Conservation (phyloP, 441 rosid species). For the Mallotus japonicus region DNA sequence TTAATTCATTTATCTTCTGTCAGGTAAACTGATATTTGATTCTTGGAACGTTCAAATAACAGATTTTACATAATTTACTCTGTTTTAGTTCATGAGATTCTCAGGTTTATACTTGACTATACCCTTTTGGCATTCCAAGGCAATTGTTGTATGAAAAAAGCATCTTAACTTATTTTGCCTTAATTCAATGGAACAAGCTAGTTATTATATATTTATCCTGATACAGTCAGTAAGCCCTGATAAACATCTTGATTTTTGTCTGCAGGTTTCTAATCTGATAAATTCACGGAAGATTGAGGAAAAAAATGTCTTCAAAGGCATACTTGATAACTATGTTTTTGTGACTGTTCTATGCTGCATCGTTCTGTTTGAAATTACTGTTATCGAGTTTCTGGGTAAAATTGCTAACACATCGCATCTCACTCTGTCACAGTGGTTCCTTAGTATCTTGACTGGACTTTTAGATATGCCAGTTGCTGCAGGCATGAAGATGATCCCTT, state of each 20-base stretch:
- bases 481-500: slow-evolving; percentile 39
- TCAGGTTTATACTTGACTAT: no score
- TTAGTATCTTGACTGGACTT: slow-evolving; percentile 37
- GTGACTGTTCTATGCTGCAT: slow-evolving; percentile 34
- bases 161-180: no score
- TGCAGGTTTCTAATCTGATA: slow-evolving; percentile 52
- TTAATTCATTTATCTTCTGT: slow-evolving; percentile 54
- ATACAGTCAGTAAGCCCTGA: not conserved
- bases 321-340: slow-evolving; percentile 39
- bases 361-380: slow-evolving; percentile 36
- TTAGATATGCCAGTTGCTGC: slow-evolving; percentile 48
- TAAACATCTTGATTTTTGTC: slow-evolving; percentile 13
- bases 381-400: slow-evolving; percentile 48
- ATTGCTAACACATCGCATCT: slow-evolving; percentile 48
- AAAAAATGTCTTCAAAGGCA: slow-evolving; percentile 51
- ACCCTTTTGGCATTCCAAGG: no score
- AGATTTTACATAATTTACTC: no score
- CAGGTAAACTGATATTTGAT: slow-evolving; percentile 46
- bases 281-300: slow-evolving; percentile 50
- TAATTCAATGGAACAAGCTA: no score
- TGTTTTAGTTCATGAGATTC: no score
- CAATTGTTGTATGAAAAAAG: no score
- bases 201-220: no score
- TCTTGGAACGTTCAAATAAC: no score
- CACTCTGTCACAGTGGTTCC: slow-evolving; percentile 41